Percentiles rank a stretch among this genome's conserved stretches.
Conservation (phyloP, 129 eudicot genomes). For the carrot (Daucus carota) region DH1_v3.0 NC_030385.2:18826001-18826500, state of each 20-base stretch:
- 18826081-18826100: not conserved
- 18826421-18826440: conserved; percentile 42
- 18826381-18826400: not conserved
- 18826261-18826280: not conserved
- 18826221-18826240: not conserved
- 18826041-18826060: not conserved
- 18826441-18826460: conserved; percentile 54
- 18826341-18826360: not conserved
- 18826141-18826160: too few species aligned
- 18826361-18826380: not conserved
- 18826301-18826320: not conserved
- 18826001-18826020: too few species aligned
- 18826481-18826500: conserved; percentile 72
- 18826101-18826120: not conserved
- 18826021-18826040: not conserved
- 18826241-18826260: not conserved
- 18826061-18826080: not conserved
- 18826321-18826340: not conserved
- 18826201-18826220: not conserved
- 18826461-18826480: conserved; percentile 68
- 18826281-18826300: not conserved
- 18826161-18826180: not conserved
- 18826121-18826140: not conserved
- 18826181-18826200: not conserved
- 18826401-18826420: not conserved